Percentiles rank a stretch among this genome's conserved stretches.
phyloP scores from a whole-genome alignment of 116 monocot species.

The Zostera marina region DNA sequence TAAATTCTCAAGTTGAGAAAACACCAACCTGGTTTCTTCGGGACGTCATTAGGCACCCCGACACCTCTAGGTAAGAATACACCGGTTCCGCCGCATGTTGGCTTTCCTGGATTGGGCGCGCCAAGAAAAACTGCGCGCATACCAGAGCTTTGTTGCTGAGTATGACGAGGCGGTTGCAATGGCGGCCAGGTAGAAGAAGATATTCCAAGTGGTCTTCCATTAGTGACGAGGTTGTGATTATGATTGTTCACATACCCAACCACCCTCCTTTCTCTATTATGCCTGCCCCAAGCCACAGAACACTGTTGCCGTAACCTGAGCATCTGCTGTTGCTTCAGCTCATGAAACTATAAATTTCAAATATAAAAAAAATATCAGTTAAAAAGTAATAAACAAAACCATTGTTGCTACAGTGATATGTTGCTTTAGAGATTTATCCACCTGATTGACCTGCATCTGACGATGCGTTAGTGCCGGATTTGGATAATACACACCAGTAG shows the following conservation, averaged over 20 bases:
- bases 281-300: conserved; percentile 20
- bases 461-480: conserved; percentile 14
- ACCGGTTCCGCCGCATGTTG: conserved; percentile 36
- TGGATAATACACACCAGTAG: conserved; percentile 1
- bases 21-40: conserved; percentile 3
- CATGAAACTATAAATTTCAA: conserved; percentile 24
- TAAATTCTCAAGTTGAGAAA: background rate
- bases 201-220: conserved; percentile 11
- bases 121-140: conserved; percentile 40
- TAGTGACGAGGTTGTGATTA: background rate
- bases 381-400: background rate
- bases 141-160: conserved; percentile 6
- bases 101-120: conserved; percentile 9
- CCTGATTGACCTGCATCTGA: conserved; percentile 35
- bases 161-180: conserved; percentile 6
- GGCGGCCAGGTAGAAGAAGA: conserved; percentile 20
- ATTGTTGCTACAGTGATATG: too few species aligned
- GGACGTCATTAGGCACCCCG: conserved; percentile 3
- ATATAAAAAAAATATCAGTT: background rate
- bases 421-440: too few species aligned
- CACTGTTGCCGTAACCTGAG: conserved; percentile 11
- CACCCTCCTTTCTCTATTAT: conserved; percentile 4
- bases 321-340: conserved; percentile 36
- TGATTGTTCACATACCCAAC: background rate
- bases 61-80: conserved; percentile 45